Percentiles rank a stretch among this genome's conserved stretches.
Conservation (phyloP, 2,329 filamentous ascomycete species). For the Monosporascus ibericus region DNA sequence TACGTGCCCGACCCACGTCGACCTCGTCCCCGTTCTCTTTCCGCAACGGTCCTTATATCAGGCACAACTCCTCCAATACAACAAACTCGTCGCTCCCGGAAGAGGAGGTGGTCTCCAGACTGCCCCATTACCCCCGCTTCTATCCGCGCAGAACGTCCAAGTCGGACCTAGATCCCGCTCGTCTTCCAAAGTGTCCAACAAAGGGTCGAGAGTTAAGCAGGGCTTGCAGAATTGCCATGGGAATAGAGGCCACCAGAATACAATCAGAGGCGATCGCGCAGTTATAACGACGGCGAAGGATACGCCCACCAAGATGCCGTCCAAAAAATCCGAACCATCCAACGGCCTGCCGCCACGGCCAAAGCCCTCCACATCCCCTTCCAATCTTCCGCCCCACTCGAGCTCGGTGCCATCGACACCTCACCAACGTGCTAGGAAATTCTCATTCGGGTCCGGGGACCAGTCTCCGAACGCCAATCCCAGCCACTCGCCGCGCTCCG, state of each 20-base stretch:
- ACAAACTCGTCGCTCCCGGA: constrained; percentile 55
- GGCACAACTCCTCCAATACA: constrained; percentile 59
- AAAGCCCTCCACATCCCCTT: constrained; percentile 30
- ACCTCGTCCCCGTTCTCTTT: constrained; percentile 51
- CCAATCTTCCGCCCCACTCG: constrained; percentile 57
- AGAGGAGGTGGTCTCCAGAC: constrained; percentile 50
- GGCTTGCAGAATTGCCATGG: constrained; percentile 54
- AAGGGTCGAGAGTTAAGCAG: constrained; percentile 42
- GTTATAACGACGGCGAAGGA: constrained; percentile 54
- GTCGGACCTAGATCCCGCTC: constrained; percentile 51
- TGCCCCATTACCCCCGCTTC: constrained; percentile 47
- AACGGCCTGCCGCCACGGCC: constrained; percentile 19
- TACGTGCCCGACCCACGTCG: constrained; percentile 35
- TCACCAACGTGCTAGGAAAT: constrained; percentile 78
- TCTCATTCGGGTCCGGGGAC: constrained; percentile 69
- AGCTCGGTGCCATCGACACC: constrained; percentile 92
- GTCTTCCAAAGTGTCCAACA: constrained; percentile 54
- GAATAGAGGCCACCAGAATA: constrained; percentile 52
- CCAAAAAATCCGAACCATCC: constrained; percentile 32
- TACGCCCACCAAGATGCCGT: constrained; percentile 41
- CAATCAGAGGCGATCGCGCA: constrained; percentile 55
- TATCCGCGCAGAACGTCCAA: constrained; percentile 52
- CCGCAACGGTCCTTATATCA: constrained; percentile 57
- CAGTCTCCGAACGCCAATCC: constrained; percentile 74
- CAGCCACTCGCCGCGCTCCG: constrained; percentile 82